Evolutionary conservation across 352 stramenopile genomes (phyloP).

Genomic region (Thalassiosira hispida): DNA sequence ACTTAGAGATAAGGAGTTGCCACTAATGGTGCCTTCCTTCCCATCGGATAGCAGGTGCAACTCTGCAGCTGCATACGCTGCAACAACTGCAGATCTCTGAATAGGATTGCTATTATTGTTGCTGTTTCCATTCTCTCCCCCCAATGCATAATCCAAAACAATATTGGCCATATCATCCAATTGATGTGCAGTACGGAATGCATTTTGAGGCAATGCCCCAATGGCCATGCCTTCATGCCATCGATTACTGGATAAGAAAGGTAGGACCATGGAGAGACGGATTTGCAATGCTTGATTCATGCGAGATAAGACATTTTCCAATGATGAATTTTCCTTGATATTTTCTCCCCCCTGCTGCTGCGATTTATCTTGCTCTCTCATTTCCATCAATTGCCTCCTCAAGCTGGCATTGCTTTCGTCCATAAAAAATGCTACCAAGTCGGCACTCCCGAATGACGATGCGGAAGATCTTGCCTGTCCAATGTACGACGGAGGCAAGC

Average conservation of each 20-base stretch:
- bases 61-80: slow-evolving; percentile 76
- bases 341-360: slow-evolving; percentile 28
- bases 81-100: slow-evolving; percentile 60
- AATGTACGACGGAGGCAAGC: slow-evolving; percentile 48
- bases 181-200: slow-evolving; percentile 60
- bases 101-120: slow-evolving; percentile 2
- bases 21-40: slow-evolving; percentile 23
- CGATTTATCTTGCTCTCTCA: not conserved
- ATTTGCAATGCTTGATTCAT: slow-evolving; percentile 59
- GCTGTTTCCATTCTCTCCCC: not conserved
- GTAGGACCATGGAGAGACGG: slow-evolving; percentile 66
- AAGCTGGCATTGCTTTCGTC: slow-evolving; percentile 64
- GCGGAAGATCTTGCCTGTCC: slow-evolving; percentile 51
- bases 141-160: slow-evolving; percentile 49
- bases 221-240: slow-evolving; percentile 84
- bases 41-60: slow-evolving; percentile 73
- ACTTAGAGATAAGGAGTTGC: slow-evolving; percentile 44
- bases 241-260: slow-evolving; percentile 57
- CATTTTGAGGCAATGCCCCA: slow-evolving; percentile 65
- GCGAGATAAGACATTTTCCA: slow-evolving; percentile 21
- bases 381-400: slow-evolving; percentile 33
- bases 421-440: slow-evolving; percentile 82
- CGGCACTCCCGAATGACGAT: slow-evolving; percentile 55
- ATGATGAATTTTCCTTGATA: slow-evolving; percentile 2
- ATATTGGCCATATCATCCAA: slow-evolving; percentile 73